A percentile compares a stretch with the other conserved stretches of the same genome.
These are phyloP conservation scores for Cyclostephanos tholiformis DNA, from an alignment of 108 stramenopile species.

Conservation along the genomic window DNA sequence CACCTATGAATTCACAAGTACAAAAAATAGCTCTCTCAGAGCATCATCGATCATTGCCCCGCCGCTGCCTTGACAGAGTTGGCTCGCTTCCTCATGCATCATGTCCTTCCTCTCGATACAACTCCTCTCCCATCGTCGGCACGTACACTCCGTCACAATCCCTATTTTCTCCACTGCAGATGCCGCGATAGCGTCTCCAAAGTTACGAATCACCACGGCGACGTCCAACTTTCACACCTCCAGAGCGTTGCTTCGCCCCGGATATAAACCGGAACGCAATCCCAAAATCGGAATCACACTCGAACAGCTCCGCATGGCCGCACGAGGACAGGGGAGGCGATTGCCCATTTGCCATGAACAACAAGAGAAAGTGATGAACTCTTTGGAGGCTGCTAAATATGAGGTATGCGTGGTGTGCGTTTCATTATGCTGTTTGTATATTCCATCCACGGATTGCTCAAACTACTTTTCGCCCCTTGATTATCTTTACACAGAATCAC, in stretches of 20 bases:
- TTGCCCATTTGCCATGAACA: constrained; percentile 66
- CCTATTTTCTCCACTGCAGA: background rate
- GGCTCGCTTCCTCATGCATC: no score
- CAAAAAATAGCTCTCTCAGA: no score
- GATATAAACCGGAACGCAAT: constrained; percentile 24
- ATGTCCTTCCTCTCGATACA: background rate
- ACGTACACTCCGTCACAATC: background rate
- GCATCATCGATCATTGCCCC: no score
- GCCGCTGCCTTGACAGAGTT: no score
- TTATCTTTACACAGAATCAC: constrained; percentile 26
- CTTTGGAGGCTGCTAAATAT: constrained; percentile 71
- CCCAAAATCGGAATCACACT: constrained; percentile 70
- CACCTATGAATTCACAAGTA: no score
- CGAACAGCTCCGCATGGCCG: constrained; percentile 77
- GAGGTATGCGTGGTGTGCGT: constrained; percentile 30
- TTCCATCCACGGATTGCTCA: background rate
- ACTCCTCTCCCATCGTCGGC: constrained; percentile 7
- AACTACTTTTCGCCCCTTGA: constrained; percentile 1
- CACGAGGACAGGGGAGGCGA: constrained; percentile 49
- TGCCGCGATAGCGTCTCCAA: background rate
- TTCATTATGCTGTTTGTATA: background rate
- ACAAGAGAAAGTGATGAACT: constrained; percentile 72
- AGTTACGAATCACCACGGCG: background rate
- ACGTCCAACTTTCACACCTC: constrained; percentile 23
- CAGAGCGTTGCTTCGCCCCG: constrained; percentile 4